Evolutionary conservation across 768 basidiomycete genomes (phyloP).

Genomic region (Pleurotus giganteus): DNA sequence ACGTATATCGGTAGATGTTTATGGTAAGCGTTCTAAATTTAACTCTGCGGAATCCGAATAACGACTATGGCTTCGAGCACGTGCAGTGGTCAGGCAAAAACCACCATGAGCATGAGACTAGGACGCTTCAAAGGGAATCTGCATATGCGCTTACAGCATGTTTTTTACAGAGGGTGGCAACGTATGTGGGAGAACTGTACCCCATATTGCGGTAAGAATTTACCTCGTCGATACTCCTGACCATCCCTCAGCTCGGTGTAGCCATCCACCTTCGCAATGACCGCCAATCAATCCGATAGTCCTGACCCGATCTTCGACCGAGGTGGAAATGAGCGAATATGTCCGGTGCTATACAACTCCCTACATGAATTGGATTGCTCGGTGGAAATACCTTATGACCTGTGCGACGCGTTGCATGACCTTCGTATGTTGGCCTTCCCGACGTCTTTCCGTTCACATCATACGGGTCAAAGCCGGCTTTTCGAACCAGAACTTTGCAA

Average conservation of each 20-base stretch:
- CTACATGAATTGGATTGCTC: neutral
- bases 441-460: slow-evolving; percentile 24
- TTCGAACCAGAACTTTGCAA: slow-evolving; percentile 17
- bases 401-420: neutral
- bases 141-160: neutral
- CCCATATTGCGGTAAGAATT: neutral
- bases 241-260: neutral
- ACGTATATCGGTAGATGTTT: neutral
- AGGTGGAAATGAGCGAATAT: neutral
- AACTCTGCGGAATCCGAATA: slow-evolving; percentile 1
- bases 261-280: neutral
- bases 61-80: neutral
- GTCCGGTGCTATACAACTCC: slow-evolving; percentile 2
- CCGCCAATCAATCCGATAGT: slow-evolving; percentile 3
- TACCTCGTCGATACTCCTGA: neutral
- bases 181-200: neutral
- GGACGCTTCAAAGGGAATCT: neutral
- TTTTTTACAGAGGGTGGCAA: neutral
- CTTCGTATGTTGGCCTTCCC: slow-evolving; percentile 14
- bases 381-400: slow-evolving; percentile 10
- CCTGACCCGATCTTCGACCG: slow-evolving; percentile 7
- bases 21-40: slow-evolving; percentile 2
- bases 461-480: slow-evolving; percentile 37
- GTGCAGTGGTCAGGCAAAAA: neutral
- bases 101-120: slow-evolving; percentile 1